phyloP scores from a whole-genome alignment of 805 yeast genomes.

The Nakazawaea molendinolei region DNA sequence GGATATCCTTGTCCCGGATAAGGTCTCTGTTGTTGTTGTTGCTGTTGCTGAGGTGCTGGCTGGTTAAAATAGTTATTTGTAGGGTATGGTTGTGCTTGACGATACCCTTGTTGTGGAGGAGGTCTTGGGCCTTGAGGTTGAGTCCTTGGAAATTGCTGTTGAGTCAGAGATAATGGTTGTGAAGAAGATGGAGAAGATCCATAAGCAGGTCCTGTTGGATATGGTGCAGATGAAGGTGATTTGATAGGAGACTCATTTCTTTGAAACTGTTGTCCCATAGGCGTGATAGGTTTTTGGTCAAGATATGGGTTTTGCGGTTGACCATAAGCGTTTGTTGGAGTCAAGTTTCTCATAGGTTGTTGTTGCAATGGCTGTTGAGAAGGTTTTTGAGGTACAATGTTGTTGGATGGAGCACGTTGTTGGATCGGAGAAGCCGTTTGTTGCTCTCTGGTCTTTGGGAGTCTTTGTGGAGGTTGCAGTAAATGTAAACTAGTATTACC shows the following conservation, averaged over 20 bases:
- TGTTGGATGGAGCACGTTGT: slow-evolving; percentile 21
- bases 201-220: too few species aligned
- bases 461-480: slow-evolving; percentile 14
- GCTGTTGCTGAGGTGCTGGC: slow-evolving; percentile 5
- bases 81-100: slow-evolving; percentile 4
- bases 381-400: slow-evolving; percentile 17
- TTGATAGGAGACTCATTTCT: too few species aligned
- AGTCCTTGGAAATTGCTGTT: too few species aligned
- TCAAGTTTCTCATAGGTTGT: slow-evolving; percentile 6
- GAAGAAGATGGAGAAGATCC: neutral
- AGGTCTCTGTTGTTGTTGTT: slow-evolving; percentile 6
- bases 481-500: slow-evolving; percentile 18
- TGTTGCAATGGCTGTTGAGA: slow-evolving; percentile 12
- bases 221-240: too few species aligned
- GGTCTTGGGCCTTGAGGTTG: slow-evolving; percentile 13
- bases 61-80: neutral
- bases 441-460: slow-evolving; percentile 13
- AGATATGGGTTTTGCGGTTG: slow-evolving; percentile 4
- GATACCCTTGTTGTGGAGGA: slow-evolving; percentile 6
- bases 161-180: too few species aligned
- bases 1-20: slow-evolving; percentile 1
- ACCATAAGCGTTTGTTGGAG: neutral
- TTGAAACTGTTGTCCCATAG: too few species aligned
- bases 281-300: slow-evolving; percentile 6
- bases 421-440: slow-evolving; percentile 12